phyloP scores from a whole-genome alignment of 352 stramenopile species.

The Phytophthora capsici region DNA sequence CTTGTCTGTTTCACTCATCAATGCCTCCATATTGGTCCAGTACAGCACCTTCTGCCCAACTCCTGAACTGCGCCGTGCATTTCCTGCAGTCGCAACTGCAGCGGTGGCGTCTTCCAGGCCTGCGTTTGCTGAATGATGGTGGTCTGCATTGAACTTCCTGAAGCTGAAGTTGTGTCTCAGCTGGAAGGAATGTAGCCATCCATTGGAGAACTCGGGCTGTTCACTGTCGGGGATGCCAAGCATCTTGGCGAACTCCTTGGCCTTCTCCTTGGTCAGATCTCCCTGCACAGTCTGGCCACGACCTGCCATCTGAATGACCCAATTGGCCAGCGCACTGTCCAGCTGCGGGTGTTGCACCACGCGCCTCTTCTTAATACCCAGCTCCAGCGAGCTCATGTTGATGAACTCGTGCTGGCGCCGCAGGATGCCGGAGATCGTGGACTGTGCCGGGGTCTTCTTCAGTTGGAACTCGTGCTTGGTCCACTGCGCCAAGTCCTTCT shows the following conservation, averaged over 20 bases:
- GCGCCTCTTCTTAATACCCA: conserved; percentile 85
- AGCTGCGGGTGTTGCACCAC: conserved; percentile 83
- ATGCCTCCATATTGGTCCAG: conserved; percentile 67
- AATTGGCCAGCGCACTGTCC: conserved; percentile 84
- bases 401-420: conserved; percentile 85
- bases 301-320: conserved; percentile 86
- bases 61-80: background rate
- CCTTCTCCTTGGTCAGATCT: conserved; percentile 88
- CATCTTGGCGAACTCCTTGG: conserved; percentile 86
- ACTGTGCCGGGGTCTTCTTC: conserved; percentile 84
- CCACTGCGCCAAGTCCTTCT: conserved; percentile 88
- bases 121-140: conserved; percentile 28
- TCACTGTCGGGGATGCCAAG: conserved; percentile 76
- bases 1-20: conserved; percentile 72
- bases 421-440: conserved; percentile 85
- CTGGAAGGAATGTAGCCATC: conserved; percentile 83
- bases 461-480: conserved; percentile 88
- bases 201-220: conserved; percentile 84
- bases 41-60: conserved; percentile 46
- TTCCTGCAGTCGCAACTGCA: background rate
- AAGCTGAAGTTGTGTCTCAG: conserved; percentile 88
- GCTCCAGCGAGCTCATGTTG: conserved; percentile 83
- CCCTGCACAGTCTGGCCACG: conserved; percentile 81
- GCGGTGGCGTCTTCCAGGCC: background rate
- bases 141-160: conserved; percentile 79